phyloP scores from a whole-genome alignment of 805 yeast genomes.

The Yarrowia porcina region DNA sequence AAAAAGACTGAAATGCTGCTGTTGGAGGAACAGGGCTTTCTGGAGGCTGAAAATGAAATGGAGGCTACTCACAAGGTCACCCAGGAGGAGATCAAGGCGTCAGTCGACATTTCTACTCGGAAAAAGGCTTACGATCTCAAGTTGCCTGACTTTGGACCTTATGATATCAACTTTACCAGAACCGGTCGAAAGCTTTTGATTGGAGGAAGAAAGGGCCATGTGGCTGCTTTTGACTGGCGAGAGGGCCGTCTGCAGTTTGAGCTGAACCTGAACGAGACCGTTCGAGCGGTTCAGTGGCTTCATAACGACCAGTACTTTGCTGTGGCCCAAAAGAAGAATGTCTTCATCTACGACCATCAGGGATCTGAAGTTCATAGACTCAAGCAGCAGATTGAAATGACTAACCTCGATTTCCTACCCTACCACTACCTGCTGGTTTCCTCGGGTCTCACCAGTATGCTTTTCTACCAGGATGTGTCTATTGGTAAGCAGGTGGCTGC shows the following conservation, averaged over 20 bases:
- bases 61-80: constrained; percentile 84
- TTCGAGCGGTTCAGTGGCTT: constrained; percentile 82
- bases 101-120: constrained; percentile 74
- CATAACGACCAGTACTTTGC: constrained; percentile 95
- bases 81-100: constrained; percentile 71
- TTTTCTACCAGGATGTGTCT: constrained; percentile 92
- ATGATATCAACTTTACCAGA: constrained; percentile 69
- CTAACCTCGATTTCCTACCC: constrained; percentile 81
- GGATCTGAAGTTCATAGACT: constrained; percentile 91
- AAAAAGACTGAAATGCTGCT: constrained; percentile 81
- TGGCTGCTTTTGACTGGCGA: constrained; percentile 95
- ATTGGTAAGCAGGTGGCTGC: constrained; percentile 87
- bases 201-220: constrained; percentile 91
- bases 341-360: constrained; percentile 83
- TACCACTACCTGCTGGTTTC: constrained; percentile 85
- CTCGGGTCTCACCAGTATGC: constrained; percentile 83
- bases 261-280: constrained; percentile 80
- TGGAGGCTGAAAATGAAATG: constrained; percentile 91
- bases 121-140: constrained; percentile 70
- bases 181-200: constrained; percentile 83
- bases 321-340: constrained; percentile 92
- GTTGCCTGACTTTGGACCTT: constrained; percentile 82
- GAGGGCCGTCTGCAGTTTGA: constrained; percentile 79
- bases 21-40: constrained; percentile 78
- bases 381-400: constrained; percentile 84